These are phyloP conservation scores for Perkinsus olseni DNA, from an alignment of 169 alveolate species.

Conservation along the genomic window DNA sequence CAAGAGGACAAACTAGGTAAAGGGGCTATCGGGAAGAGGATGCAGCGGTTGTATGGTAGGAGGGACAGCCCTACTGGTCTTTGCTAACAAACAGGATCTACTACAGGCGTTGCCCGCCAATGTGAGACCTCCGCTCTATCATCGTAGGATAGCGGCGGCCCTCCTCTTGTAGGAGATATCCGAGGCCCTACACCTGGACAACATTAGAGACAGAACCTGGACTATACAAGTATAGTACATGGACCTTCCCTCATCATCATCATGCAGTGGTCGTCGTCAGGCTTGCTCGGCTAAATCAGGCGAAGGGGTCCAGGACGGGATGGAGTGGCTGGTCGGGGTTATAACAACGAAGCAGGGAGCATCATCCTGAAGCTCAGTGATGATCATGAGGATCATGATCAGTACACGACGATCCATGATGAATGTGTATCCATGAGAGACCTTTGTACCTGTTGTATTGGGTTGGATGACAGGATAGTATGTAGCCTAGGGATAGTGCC, in stretches of 20 bases:
- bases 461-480: no score
- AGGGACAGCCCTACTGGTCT: constrained; percentile 54
- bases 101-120: constrained; percentile 65
- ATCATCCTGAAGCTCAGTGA: no score
- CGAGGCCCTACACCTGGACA: constrained; percentile 42
- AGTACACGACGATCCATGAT: no score
- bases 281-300: constrained; percentile 76
- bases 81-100: constrained; percentile 75
- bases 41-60: constrained; percentile 28
- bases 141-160: neutral
- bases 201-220: constrained; percentile 63
- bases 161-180: constrained; percentile 22
- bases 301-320: constrained; percentile 69
- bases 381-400: no score
- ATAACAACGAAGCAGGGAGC: neutral
- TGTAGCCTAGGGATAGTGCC: neutral
- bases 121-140: neutral
- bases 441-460: no score
- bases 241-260: no score
- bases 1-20: constrained; percentile 53
- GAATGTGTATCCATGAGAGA: no score
- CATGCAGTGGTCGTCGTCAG: constrained; percentile 6
- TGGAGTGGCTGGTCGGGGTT: constrained; percentile 59
- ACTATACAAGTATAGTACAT: constrained; percentile 22
- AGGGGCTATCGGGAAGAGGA: neutral